Conservation (phyloP, 768 basidiomycete genomes). For the Kwoniella sp. region DNA sequence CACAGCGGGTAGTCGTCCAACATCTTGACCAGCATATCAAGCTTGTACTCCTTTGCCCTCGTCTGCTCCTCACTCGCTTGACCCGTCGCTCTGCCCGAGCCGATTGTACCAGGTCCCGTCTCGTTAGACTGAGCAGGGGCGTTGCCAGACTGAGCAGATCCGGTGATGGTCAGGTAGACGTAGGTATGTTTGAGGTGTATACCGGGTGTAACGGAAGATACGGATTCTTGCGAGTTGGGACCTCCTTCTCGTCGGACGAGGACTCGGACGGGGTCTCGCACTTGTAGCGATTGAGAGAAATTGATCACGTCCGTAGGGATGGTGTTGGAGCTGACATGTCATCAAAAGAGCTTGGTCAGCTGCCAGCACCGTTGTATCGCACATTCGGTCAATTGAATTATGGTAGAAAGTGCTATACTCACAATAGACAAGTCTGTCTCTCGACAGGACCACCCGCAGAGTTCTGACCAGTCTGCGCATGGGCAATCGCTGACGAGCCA, state of each 20-base stretch:
- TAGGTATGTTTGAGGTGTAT: conserved; percentile 82
- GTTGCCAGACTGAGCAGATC: conserved; percentile 63
- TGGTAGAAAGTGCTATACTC: conserved; percentile 21
- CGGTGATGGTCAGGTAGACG: conserved; percentile 91
- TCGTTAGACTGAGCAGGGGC: conserved; percentile 60
- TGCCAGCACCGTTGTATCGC: background rate
- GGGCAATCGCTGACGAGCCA: conserved; percentile 4
- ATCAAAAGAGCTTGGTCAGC: conserved; percentile 69
- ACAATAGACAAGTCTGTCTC: conserved; percentile 56
- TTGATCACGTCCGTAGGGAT: conserved; percentile 89
- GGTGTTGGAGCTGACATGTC: conserved; percentile 85
- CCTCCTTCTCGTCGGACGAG: conserved; percentile 74
- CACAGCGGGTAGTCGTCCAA: conserved; percentile 60
- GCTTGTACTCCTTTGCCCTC: conserved; percentile 57
- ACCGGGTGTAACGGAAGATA: conserved; percentile 48
- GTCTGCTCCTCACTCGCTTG: conserved; percentile 47
- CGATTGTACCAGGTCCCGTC: conserved; percentile 72
- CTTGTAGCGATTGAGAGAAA: conserved; percentile 86
- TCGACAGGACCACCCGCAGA: conserved; percentile 26
- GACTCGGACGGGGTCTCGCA: conserved; percentile 96
- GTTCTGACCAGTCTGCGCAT: conserved; percentile 59
- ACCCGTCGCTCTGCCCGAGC: conserved; percentile 68
- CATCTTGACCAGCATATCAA: conserved; percentile 82
- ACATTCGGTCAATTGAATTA: background rate
- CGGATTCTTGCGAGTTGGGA: conserved; percentile 50